Percentiles rank a stretch among this genome's conserved stretches.
phyloP scores from a whole-genome alignment of 2,329 filamentous ascomycete species.

The Cordyceps militaris region DNA sequence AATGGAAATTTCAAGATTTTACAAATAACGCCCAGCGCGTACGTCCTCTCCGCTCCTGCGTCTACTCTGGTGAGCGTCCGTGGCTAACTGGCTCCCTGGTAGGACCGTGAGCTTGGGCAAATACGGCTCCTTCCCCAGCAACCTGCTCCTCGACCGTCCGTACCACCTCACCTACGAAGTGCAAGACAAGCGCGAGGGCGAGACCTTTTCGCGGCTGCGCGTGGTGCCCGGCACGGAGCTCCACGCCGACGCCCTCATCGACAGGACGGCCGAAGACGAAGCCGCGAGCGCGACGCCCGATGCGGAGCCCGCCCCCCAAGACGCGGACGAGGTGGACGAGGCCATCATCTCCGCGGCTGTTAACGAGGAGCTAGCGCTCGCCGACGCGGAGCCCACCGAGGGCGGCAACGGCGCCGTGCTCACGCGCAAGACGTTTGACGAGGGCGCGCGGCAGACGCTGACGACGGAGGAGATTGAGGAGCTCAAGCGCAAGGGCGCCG shows the following conservation, averaged over 20 bases:
- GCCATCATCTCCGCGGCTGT: constrained; percentile 31
- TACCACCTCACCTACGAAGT: constrained; percentile 90
- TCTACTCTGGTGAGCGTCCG: not conserved
- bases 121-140: constrained; percentile 84
- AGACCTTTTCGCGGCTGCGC: constrained; percentile 62
- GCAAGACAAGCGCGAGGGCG: constrained; percentile 59
- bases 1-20: constrained; percentile 52
- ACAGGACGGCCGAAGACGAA: constrained; percentile 32
- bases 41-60: constrained; percentile 17
- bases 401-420: constrained; percentile 30
- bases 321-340: constrained; percentile 38
- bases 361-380: constrained; percentile 36
- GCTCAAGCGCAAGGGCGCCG: constrained; percentile 64
- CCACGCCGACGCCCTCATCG: constrained; percentile 66
- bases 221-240: constrained; percentile 76
- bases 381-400: constrained; percentile 29
- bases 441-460: constrained; percentile 65
- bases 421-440: constrained; percentile 53
- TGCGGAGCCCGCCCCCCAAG: constrained; percentile 28
- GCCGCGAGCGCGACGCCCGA: constrained; percentile 19
- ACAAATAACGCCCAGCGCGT: constrained; percentile 56
- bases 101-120: constrained; percentile 87
- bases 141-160: constrained; percentile 83
- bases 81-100: constrained; percentile 5
- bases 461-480: constrained; percentile 70